phyloP scores from a whole-genome alignment of 2,329 filamentous ascomycete genomes.

The Colletotrichum sp. region DNA sequence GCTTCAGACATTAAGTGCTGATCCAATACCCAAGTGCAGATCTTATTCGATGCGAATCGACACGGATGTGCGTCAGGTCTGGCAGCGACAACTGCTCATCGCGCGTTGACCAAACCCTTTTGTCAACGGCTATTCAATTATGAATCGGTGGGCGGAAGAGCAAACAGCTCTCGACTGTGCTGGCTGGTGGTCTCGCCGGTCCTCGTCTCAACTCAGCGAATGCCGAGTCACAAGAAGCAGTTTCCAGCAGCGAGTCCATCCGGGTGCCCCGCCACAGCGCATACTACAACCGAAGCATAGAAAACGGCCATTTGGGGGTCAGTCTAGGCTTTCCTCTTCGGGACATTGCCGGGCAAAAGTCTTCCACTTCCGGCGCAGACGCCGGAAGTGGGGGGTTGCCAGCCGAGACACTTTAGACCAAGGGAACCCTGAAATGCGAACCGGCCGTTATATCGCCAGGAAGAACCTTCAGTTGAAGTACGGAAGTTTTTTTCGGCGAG shows the following conservation, averaged over 20 bases:
- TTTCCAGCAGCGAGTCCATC: not conserved
- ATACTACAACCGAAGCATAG: not conserved
- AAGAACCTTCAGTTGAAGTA: not conserved
- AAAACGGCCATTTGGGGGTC: not conserved
- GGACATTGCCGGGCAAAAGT: not conserved
- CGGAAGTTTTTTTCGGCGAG: not conserved
- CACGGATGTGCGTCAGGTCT: not conserved
- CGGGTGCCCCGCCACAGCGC: not conserved
- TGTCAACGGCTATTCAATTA: not conserved
- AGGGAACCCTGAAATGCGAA: not conserved
- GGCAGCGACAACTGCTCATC: not conserved
- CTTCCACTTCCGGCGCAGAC: not conserved
- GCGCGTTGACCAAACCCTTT: not conserved
- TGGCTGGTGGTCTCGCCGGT: not conserved
- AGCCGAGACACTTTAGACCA: not conserved
- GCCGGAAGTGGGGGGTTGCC: not conserved
- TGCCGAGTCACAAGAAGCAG: not conserved
- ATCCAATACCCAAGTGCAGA: not conserved
- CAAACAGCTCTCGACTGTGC: accelerated
- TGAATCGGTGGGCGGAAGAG: not conserved
- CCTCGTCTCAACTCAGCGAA: not conserved
- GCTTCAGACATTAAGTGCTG: not conserved
- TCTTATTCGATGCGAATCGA: not conserved
- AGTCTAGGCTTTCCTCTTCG: not conserved
- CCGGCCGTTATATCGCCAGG: not conserved